Percentiles rank a stretch among this genome's conserved stretches.
phyloP scores from a whole-genome alignment of 2,329 filamentous ascomycete genomes.

The Trichoderma sp. region DNA sequence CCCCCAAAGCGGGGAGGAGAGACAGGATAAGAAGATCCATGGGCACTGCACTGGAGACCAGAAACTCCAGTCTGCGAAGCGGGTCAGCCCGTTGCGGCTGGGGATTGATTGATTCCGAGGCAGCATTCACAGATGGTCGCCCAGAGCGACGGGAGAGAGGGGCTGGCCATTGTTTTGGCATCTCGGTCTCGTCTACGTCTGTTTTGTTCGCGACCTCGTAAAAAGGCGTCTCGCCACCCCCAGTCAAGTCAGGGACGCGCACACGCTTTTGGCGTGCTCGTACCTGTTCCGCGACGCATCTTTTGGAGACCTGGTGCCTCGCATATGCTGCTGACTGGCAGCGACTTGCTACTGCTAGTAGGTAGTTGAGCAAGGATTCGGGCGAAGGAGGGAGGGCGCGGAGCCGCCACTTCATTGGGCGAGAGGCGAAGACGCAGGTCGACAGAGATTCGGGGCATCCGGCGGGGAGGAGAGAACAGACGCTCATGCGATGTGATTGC shows the following conservation, averaged over 20 bases:
- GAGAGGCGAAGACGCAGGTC: background rate
- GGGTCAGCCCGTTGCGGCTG: background rate
- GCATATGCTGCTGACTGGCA: slow-evolving; percentile 14
- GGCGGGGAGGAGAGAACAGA: background rate
- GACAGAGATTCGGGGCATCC: background rate
- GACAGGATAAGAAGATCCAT: background rate
- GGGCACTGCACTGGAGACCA: background rate
- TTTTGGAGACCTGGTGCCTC: slow-evolving; percentile 17
- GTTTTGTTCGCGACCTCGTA: background rate
- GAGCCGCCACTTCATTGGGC: slow-evolving; percentile 4
- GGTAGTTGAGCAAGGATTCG: background rate
- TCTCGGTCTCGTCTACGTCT: background rate
- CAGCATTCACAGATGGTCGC: background rate
- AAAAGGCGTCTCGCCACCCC: background rate
- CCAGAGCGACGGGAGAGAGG: background rate
- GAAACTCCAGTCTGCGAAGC: background rate
- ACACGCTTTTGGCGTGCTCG: background rate
- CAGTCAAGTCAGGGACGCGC: background rate
- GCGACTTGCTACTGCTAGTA: background rate
- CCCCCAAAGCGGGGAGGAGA: background rate
- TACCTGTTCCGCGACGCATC: slow-evolving; percentile 9
- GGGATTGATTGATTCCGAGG: background rate
- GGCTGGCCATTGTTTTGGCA: background rate
- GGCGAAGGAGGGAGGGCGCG: background rate
- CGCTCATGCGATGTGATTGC: slow-evolving; percentile 18